These are phyloP conservation scores for Trichoderma afroharzianum DNA, from an alignment of 2,329 filamentous ascomycete species.

Conservation along the genomic window DNA sequence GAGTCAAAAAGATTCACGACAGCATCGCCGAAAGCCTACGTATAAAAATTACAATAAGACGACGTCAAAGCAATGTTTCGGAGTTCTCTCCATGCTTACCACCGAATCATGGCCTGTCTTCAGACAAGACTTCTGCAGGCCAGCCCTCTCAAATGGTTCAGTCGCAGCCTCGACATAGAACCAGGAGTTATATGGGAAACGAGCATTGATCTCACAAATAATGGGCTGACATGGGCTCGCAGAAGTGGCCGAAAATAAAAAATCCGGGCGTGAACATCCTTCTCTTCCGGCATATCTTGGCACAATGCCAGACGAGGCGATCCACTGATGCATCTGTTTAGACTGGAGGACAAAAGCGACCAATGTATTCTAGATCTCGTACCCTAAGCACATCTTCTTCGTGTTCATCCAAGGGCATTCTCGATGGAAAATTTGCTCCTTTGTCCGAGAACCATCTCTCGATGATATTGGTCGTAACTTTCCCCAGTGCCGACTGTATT, in stretches of 20 bases:
- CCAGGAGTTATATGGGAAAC: conserved; percentile 7
- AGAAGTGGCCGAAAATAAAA: background rate
- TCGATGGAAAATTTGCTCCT: background rate
- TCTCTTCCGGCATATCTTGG: background rate
- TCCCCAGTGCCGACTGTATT: background rate
- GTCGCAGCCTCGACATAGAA: background rate
- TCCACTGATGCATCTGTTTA: conserved; percentile 2
- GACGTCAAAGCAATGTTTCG: background rate
- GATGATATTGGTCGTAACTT: background rate
- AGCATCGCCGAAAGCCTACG: background rate
- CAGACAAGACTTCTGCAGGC: background rate
- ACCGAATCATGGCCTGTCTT: background rate
- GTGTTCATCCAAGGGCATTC: background rate
- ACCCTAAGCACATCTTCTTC: background rate
- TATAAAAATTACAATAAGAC: background rate
- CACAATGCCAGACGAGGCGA: background rate
- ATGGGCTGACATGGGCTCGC: background rate
- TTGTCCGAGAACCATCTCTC: background rate
- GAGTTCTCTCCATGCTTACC: background rate
- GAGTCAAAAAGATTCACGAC: background rate
- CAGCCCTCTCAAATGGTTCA: background rate
- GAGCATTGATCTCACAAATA: conserved; percentile 8
- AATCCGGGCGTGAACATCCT: conserved; percentile 5
- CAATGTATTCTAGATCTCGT: background rate
- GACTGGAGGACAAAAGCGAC: background rate